Evolutionary conservation across 768 basidiomycete genomes (phyloP).

Genomic region (Pulveroboletus frians): DNA sequence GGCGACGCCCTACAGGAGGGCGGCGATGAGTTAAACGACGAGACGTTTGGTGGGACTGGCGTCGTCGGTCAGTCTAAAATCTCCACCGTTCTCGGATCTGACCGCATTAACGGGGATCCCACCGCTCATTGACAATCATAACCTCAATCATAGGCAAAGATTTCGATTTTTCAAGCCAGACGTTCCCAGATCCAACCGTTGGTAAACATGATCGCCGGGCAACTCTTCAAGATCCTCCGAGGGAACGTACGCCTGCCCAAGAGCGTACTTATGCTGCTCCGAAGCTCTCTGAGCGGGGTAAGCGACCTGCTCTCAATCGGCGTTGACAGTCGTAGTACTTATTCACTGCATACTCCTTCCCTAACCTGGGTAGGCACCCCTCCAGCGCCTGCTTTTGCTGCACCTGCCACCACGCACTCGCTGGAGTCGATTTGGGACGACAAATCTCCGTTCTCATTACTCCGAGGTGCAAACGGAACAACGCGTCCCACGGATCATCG

Average conservation of each 20-base stretch:
- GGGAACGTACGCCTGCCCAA: slow-evolving; percentile 28
- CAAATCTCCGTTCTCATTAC: slow-evolving; percentile 67
- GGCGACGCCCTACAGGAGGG: slow-evolving; percentile 85
- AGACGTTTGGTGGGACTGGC: slow-evolving; percentile 81
- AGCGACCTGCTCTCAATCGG: slow-evolving; percentile 12
- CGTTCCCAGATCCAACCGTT: slow-evolving; percentile 26
- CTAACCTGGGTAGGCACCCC: slow-evolving; percentile 19
- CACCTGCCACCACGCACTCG: slow-evolving; percentile 34
- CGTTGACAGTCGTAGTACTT: slow-evolving; percentile 1
- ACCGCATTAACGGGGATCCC: slow-evolving; percentile 4
- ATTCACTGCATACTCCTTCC: slow-evolving; percentile 12
- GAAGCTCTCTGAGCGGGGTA: slow-evolving; percentile 28
- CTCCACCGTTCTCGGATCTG: slow-evolving; percentile 10
- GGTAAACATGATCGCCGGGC: slow-evolving; percentile 14
- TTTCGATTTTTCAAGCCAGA: slow-evolving; percentile 74
- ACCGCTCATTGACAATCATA: background rate
- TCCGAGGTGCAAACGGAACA: slow-evolving; percentile 51
- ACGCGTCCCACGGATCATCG: slow-evolving; percentile 37
- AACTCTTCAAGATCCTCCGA: slow-evolving; percentile 19
- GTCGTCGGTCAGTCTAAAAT: slow-evolving; percentile 58
- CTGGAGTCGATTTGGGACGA: slow-evolving; percentile 81
- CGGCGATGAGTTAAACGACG: slow-evolving; percentile 91
- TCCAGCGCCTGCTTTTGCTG: slow-evolving; percentile 34
- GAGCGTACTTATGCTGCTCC: slow-evolving; percentile 16
- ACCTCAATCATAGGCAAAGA: slow-evolving; percentile 61